These are phyloP conservation scores for Knufia petricola DNA, from an alignment of 2,329 filamentous ascomycete species.

Conservation along the genomic window DNA sequence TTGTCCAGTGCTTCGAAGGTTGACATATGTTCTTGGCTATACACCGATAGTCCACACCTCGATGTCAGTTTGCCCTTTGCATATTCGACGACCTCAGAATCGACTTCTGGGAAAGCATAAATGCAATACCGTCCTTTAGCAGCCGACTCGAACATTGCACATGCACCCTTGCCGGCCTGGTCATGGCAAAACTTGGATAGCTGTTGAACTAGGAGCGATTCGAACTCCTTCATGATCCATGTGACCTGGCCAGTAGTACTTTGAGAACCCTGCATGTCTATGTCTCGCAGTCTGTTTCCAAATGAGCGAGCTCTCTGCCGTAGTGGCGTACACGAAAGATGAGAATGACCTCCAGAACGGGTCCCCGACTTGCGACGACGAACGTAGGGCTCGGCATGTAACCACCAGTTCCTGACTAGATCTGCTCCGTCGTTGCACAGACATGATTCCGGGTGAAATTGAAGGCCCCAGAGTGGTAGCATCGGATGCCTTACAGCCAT, in stretches of 20 bases:
- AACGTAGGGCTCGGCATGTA: conserved; percentile 49
- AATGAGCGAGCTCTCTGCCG: no score
- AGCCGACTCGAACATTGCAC: conserved; percentile 30
- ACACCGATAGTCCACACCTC: not conserved
- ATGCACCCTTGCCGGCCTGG: not conserved
- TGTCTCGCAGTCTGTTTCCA: no score
- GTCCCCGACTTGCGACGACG: not conserved
- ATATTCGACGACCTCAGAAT: conserved; percentile 5
- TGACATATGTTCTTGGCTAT: not conserved
- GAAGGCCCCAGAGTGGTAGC: conserved; percentile 75
- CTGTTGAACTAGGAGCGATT: not conserved
- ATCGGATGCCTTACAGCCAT: conserved; percentile 63
- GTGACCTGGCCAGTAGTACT: not conserved
- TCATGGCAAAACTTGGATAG: conserved; percentile 3
- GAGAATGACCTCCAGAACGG: no score
- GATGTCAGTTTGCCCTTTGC: not conserved
- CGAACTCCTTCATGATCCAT: not conserved
- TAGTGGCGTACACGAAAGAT: no score
- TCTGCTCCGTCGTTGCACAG: conserved; percentile 56
- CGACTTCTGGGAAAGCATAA: conserved; percentile 53
- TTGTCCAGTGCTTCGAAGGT: not conserved
- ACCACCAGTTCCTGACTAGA: conserved; percentile 69
- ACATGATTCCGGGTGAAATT: conserved; percentile 88
- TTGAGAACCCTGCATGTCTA: not conserved
- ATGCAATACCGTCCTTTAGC: conserved; percentile 59